phyloP scores from a whole-genome alignment of 352 stramenopile genomes.

The Globisporangium takayamanum region DNA sequence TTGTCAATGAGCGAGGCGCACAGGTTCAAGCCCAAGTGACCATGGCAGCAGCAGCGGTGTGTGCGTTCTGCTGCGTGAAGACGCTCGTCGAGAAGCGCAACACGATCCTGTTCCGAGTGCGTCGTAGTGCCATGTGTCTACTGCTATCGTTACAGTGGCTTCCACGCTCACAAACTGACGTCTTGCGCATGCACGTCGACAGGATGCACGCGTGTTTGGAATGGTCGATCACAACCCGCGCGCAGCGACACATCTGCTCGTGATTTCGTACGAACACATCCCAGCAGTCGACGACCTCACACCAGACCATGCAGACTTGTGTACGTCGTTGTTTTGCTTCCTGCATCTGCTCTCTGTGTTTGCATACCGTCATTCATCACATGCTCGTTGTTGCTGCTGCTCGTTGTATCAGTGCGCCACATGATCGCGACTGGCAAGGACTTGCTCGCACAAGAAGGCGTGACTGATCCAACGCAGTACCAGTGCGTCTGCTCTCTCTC shows the following conservation, averaged over 20 bases:
- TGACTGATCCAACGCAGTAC: conserved; percentile 20
- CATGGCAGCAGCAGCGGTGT: conserved; percentile 15
- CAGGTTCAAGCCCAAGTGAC: no score
- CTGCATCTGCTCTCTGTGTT: not conserved
- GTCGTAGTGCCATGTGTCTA: not conserved
- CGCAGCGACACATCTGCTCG: conserved; percentile 45
- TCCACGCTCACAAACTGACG: not conserved
- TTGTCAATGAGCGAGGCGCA: no score
- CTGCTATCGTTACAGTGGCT: not conserved
- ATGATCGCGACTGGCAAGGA: conserved; percentile 53
- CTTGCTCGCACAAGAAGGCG: conserved; percentile 39
- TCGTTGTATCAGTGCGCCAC: conserved; percentile 28
- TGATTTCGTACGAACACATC: conserved; percentile 64
- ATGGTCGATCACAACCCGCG: conserved; percentile 57
- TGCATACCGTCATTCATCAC: not conserved
- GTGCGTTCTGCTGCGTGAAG: conserved; percentile 53
- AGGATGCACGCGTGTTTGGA: conserved; percentile 56
- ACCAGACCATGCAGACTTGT: conserved; percentile 25
- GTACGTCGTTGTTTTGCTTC: conserved; percentile 19
- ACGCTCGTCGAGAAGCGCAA: conserved; percentile 36
- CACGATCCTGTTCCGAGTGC: conserved; percentile 50
- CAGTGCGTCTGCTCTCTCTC: conserved; percentile 17
- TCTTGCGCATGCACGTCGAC: not conserved
- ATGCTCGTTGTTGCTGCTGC: not conserved
- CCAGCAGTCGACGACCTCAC: conserved; percentile 42